Evolutionary conservation across 2,329 filamentous ascomycete species (phyloP), one percentile per base, ranked within the genome.

Genomic region (Pseudocercospora fijiensis): DNA sequence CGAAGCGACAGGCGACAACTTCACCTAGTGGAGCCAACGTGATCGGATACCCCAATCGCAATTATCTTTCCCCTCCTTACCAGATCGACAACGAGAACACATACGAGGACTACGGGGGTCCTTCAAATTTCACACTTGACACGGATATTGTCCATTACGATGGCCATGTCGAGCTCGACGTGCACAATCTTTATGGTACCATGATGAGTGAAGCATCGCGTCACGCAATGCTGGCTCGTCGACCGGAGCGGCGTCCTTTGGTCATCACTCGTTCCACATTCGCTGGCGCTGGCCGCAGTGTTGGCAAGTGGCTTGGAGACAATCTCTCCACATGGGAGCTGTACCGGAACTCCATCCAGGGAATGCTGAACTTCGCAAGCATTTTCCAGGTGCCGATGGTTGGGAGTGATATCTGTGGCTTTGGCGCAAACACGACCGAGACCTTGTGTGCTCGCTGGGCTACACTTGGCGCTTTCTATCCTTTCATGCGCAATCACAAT

Each of bases 401-500:
- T 4, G 80, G 80, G 2, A 76, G 75, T 2, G 91, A 96, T 69
- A 87, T 92, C 0, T 95, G 91, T 71, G 91, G 91, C 0, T 95
- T 90, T 72, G 87, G 81, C 13, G 83, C 80, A 11, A 84, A 89
- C 70, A 87, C 88, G 0, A 89, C 84, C 8, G 86, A 89, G 73
- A 79, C 85, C 52, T 83, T 92, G 6, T 92, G 90, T 73, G 85
- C 89, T 3, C 56, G 90, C 16, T 93, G 90, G 90, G 85, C 88
- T 0, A 83, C 84, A 20, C 82, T 92, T 0, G 89, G 88, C n/a
- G 89, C 89, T 10, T 92, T 92, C 79, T 82, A 83, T 45, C 86
- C 89, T 0, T 92, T 93, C 79, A 91, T 87, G 79, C 87, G 90
- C 64, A 88, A 91, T 75, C 90, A 93, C 78, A 88, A 89, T 62